Conservation (phyloP, 2,329 filamentous ascomycete species). For the Spiromastix sp. region DNA sequence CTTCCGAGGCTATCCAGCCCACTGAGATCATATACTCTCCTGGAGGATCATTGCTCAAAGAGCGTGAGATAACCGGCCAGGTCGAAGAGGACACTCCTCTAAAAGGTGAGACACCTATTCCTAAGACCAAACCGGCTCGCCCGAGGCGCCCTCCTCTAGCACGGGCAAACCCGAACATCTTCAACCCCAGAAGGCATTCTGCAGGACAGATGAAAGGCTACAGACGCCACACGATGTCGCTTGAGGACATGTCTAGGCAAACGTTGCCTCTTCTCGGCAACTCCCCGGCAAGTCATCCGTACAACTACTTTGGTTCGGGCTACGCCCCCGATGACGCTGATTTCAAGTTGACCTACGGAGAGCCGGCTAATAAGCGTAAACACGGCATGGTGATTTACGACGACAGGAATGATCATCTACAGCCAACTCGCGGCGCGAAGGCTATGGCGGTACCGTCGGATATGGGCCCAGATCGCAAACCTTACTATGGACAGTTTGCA, state of each 20-base stretch:
- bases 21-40: constrained; percentile 39
- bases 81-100: constrained; percentile 38
- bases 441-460: background rate
- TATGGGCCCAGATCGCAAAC: background rate
- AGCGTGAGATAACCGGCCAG: constrained; percentile 38
- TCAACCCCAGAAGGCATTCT: constrained; percentile 16
- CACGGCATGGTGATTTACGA: constrained; percentile 27
- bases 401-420: constrained; percentile 16
- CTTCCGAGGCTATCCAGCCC: constrained; percentile 35
- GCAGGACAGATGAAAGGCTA: constrained; percentile 17
- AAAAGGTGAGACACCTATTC: constrained; percentile 35
- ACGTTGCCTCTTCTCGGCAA: constrained; percentile 15
- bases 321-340: constrained; percentile 22
- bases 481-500: constrained; percentile 1
- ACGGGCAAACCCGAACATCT: constrained; percentile 23
- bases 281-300: constrained; percentile 12
- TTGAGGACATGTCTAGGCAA: constrained; percentile 11
- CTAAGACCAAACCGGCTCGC: constrained; percentile 23
- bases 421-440: constrained; percentile 1
- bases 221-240: constrained; percentile 6
- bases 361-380: constrained; percentile 20
- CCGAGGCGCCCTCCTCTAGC: constrained; percentile 19
- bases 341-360: constrained; percentile 21
- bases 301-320: constrained; percentile 12
- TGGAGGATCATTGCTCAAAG: constrained; percentile 31